These are phyloP conservation scores for Starmerella asiatica DNA, from an alignment of 805 yeast genomes.

Conservation along the genomic window DNA sequence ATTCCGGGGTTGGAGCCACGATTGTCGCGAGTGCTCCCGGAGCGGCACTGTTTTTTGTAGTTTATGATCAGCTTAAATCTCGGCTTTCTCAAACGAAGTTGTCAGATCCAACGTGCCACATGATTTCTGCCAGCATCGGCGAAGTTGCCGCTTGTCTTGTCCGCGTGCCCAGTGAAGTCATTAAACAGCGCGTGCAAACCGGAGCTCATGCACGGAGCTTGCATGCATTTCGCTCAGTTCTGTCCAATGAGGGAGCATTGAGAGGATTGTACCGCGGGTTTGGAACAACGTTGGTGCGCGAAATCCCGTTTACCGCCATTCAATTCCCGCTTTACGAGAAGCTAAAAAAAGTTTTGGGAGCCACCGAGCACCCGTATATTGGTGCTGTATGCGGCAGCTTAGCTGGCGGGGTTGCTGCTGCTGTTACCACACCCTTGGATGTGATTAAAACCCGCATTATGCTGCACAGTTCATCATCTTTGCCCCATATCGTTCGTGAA, in stretches of 20 bases:
- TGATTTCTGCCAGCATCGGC: conserved; percentile 79
- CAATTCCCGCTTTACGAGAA: conserved; percentile 90
- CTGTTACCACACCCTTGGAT: conserved; percentile 85
- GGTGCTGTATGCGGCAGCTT: conserved; percentile 86
- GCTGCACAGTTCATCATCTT: conserved; percentile 38
- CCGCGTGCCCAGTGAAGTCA: conserved; percentile 92
- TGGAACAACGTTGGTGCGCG: conserved; percentile 83
- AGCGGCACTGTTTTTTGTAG: conserved; percentile 62
- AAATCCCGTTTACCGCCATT: conserved; percentile 89
- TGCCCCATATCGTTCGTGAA: conserved; percentile 35
- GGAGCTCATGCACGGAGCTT: conserved; percentile 43
- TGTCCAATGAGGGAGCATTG: conserved; percentile 57
- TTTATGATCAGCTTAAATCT: conserved; percentile 45
- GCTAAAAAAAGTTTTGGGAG: conserved; percentile 46
- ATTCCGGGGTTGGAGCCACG: conserved; percentile 84
- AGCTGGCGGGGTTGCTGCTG: conserved; percentile 93
- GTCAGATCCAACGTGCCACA: conserved; percentile 42
- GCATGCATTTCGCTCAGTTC: conserved; percentile 50
- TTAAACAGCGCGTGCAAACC: conserved; percentile 89
- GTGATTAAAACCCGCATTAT: conserved; percentile 87
- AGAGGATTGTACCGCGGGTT: conserved; percentile 85
- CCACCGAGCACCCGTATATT: conserved; percentile 42
- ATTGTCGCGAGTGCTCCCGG: conserved; percentile 90
- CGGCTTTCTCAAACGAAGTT: conserved; percentile 3
- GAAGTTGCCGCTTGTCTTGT: conserved; percentile 88